phyloP scores from a whole-genome alignment of 352 stramenopile species.

The Pythium pyrilobum region DNA sequence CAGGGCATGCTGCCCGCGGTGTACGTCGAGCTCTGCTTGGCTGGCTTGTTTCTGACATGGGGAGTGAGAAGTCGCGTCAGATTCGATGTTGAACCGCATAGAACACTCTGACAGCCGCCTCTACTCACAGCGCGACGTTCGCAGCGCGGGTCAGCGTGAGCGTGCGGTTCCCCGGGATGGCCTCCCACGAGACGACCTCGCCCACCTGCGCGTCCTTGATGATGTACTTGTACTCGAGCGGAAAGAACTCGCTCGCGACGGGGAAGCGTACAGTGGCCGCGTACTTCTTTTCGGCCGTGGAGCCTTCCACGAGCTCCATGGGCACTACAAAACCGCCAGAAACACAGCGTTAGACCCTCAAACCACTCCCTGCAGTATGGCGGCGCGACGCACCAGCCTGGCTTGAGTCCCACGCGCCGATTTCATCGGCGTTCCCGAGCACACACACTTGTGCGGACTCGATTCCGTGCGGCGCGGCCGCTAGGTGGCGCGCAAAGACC shows the following conservation, averaged over 20 bases:
- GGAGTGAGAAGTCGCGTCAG: slow-evolving; percentile 5
- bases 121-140: slow-evolving; percentile 58
- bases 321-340: slow-evolving; percentile 27
- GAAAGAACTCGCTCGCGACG: slow-evolving; percentile 5
- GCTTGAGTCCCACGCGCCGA: slow-evolving; percentile 58
- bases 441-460: slow-evolving; percentile 37
- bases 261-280: slow-evolving; percentile 28
- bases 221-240: slow-evolving; percentile 81
- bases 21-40: slow-evolving; percentile 59
- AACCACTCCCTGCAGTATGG: background rate
- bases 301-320: slow-evolving; percentile 29
- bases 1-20: slow-evolving; percentile 24
- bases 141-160: slow-evolving; percentile 31
- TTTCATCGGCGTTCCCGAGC: slow-evolving; percentile 40
- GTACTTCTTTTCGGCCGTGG: slow-evolving; percentile 35
- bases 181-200: slow-evolving; percentile 64
- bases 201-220: slow-evolving; percentile 31
- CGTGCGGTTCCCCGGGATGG: slow-evolving; percentile 62
- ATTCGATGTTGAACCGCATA: no score
- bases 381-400: slow-evolving; percentile 31
- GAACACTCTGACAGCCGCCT: no score
- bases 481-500: slow-evolving; percentile 14
- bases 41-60: slow-evolving; percentile 21
- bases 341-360: background rate
- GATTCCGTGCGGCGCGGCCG: slow-evolving; percentile 1